phyloP scores from a whole-genome alignment of 805 yeast genomes.

The Dipodascus geniculatus region DNA sequence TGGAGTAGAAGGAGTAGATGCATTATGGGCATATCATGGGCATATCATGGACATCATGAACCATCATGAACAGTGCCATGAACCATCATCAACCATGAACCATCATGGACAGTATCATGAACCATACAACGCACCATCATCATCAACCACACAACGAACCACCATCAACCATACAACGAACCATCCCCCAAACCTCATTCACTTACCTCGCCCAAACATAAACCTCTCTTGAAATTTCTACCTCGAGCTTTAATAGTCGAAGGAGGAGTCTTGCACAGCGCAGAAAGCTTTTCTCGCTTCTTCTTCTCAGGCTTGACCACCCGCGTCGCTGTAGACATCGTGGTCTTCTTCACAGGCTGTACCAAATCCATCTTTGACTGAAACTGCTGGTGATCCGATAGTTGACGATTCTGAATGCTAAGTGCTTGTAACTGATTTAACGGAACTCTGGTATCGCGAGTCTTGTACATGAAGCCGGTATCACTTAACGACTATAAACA shows the following conservation, averaged over 20 bases:
- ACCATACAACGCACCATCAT: no score
- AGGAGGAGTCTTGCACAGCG: slow-evolving; percentile 95
- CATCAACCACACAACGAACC: no score
- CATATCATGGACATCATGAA: no score
- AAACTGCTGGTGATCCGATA: not conserved
- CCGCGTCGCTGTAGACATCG: not conserved
- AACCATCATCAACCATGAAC: not conserved
- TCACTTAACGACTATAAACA: not conserved
- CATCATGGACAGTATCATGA: no score
- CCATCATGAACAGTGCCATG: no score
- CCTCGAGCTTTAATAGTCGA: slow-evolving; percentile 85
- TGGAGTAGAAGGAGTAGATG: no score
- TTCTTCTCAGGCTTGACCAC: slow-evolving; percentile 25
- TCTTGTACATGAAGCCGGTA: not conserved
- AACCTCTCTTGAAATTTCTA: slow-evolving; percentile 81
- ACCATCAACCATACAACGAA: no score
- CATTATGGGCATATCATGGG: no score
- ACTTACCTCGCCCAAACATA: slow-evolving; percentile 65
- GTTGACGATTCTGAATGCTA: not conserved
- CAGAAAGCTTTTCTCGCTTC: slow-evolving; percentile 79
- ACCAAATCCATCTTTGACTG: not conserved
- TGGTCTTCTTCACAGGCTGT: not conserved
- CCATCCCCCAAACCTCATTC: not conserved
- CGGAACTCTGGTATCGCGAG: not conserved
- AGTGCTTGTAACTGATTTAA: not conserved